A percentile compares a stretch with the other conserved stretches of the same genome.
Evolutionary conservation across 176 grass and related monocot species (phyloP).

Genomic region (Pharus latifolius): DNA sequence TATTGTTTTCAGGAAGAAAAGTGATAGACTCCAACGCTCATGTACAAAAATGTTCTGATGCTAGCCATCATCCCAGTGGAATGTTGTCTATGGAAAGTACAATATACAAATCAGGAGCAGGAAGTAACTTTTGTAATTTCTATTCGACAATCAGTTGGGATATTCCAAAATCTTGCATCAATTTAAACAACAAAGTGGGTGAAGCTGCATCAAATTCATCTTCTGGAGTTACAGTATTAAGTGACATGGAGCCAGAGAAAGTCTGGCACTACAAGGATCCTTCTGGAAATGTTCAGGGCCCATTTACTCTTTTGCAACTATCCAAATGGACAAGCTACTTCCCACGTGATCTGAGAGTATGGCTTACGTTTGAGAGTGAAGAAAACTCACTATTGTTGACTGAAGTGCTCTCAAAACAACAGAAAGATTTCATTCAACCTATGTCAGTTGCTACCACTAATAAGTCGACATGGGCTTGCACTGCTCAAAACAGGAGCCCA

Average conservation of each 20-base stretch:
- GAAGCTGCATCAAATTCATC: constrained; percentile 27
- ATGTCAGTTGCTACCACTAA: constrained; percentile 23
- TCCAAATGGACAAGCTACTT: constrained; percentile 82
- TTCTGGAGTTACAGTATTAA: constrained; percentile 19
- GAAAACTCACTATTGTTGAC: constrained; percentile 72
- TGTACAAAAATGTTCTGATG: constrained; percentile 7
- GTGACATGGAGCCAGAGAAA: constrained; percentile 58
- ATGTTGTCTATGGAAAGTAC: constrained; percentile 5
- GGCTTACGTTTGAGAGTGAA: constrained; percentile 86
- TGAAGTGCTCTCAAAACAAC: constrained; percentile 61
- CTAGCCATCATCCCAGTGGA: background rate
- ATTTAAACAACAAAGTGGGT: background rate
- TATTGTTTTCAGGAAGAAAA: constrained; percentile 26
- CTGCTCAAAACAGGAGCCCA: constrained; percentile 1
- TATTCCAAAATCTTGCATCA: constrained; percentile 17
- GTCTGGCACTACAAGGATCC: constrained; percentile 99
- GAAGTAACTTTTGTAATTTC: constrained; percentile 14
- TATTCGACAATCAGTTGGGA: constrained; percentile 5
- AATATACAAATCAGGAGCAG: constrained; percentile 6
- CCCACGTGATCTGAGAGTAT: constrained; percentile 70
- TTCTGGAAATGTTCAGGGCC: constrained; percentile 80
- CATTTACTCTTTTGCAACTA: constrained; percentile 76
- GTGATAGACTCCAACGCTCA: constrained; percentile 14
- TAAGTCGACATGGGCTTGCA: constrained; percentile 19
- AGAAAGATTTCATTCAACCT: constrained; percentile 48